These are phyloP conservation scores for Cutaneotrichosporon cyanovorans DNA, from an alignment of 1,284 basidiomycete genomes.

Conservation along the genomic window DNA sequence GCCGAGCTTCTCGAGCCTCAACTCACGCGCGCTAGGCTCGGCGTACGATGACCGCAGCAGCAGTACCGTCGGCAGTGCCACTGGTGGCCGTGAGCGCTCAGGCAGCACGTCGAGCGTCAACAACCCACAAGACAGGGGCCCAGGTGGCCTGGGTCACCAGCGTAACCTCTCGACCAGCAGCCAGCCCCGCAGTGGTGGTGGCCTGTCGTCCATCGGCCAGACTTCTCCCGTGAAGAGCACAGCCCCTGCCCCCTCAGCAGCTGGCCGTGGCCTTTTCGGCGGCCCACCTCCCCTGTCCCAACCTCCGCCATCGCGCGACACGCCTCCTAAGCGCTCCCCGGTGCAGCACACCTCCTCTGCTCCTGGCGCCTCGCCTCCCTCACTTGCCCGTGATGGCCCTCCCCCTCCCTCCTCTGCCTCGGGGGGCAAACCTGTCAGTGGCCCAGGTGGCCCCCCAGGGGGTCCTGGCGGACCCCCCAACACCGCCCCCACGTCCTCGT, in stretches of 20 bases:
- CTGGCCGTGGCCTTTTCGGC: slow-evolving; percentile 10
- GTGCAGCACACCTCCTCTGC: slow-evolving; percentile 7
- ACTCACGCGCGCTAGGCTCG: slow-evolving; percentile 7
- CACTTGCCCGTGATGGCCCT: slow-evolving; percentile 7
- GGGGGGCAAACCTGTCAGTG: not conserved
- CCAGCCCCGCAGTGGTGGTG: slow-evolving; percentile 8
- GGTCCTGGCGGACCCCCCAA: not conserved
- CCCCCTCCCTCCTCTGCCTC: not conserved
- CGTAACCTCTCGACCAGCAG: slow-evolving; percentile 13
- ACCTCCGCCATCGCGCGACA: slow-evolving; percentile 5
- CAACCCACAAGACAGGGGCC: slow-evolving; percentile 3
- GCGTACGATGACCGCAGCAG: slow-evolving; percentile 11
- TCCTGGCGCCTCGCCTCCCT: slow-evolving; percentile 10
- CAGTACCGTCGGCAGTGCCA: too few species aligned
- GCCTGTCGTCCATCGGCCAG: slow-evolving; percentile 11
- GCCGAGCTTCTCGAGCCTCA: slow-evolving; percentile 10
- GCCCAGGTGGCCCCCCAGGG: too few species aligned
- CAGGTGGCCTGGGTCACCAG: too few species aligned
- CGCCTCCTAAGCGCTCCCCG: slow-evolving; percentile 12
- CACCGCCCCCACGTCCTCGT: slow-evolving; percentile 5
- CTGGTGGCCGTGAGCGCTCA: slow-evolving; percentile 9
- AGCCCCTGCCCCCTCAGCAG: slow-evolving; percentile 3
- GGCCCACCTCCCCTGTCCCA: slow-evolving; percentile 13
- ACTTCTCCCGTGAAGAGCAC: slow-evolving; percentile 11
- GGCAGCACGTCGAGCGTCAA: slow-evolving; percentile 9